Percentiles rank a stretch among this genome's conserved stretches.
phyloP scores from a whole-genome alignment of 2,329 filamentous ascomycete genomes.

The Nothophoma quercina region DNA sequence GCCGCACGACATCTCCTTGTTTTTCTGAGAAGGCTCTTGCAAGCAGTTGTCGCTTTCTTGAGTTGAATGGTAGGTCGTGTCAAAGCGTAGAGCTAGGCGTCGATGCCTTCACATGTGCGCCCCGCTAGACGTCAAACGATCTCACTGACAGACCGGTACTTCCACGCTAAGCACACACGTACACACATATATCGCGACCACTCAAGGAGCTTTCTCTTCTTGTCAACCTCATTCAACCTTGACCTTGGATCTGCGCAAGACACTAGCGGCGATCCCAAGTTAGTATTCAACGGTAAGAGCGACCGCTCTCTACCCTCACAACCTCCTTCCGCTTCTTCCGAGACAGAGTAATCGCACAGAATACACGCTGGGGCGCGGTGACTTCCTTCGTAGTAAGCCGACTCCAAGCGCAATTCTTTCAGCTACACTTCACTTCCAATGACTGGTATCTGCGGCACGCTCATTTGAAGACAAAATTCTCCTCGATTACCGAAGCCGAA shows the following conservation, averaged over 20 bases:
- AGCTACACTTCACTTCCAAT: background rate
- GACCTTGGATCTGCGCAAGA: background rate
- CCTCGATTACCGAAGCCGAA: background rate
- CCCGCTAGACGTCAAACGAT: background rate
- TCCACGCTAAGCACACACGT: background rate
- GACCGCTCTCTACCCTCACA: background rate
- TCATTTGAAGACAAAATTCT: background rate
- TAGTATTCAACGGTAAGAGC: constrained; percentile 3
- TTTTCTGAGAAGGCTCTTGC: background rate
- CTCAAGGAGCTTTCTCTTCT: background rate
- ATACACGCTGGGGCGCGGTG: background rate
- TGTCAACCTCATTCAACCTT: background rate
- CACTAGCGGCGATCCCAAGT: background rate
- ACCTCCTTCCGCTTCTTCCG: background rate
- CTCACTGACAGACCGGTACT: background rate
- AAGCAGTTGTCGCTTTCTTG: too few relatives aligned
- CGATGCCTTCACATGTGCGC: constrained; percentile 6
- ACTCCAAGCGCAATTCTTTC: too few relatives aligned
- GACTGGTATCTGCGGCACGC: background rate
- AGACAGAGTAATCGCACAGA: background rate
- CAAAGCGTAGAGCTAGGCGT: background rate
- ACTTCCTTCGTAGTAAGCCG: too few relatives aligned
- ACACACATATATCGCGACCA: background rate
- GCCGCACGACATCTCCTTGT: too few relatives aligned
- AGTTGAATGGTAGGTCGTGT: background rate